Conservation (phyloP, 495 filamentous ascomycete species). For the Xylaria sp. region DNA sequence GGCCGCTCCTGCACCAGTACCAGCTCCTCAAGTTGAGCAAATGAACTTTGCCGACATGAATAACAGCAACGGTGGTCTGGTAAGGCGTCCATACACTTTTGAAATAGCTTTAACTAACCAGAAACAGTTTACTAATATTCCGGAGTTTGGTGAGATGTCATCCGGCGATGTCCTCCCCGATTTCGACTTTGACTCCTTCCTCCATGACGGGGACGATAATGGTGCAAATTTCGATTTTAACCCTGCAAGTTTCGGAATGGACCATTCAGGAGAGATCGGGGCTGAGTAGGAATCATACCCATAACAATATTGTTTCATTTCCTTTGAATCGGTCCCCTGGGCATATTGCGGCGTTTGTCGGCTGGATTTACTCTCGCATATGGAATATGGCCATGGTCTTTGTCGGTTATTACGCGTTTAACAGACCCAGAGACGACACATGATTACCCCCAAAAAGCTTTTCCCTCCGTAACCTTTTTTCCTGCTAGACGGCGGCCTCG, state of each 20-base stretch:
- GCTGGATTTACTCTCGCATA: slow-evolving; percentile 44
- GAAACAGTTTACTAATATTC: slow-evolving; percentile 37
- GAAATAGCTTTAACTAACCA: slow-evolving; percentile 4
- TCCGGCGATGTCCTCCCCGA: slow-evolving; percentile 76
- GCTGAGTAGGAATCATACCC: slow-evolving; percentile 49
- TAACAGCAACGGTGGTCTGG: slow-evolving; percentile 38
- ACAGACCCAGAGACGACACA: slow-evolving; percentile 40
- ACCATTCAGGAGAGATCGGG: slow-evolving; percentile 54
- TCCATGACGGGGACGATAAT: slow-evolving; percentile 61
- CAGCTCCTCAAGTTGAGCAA: slow-evolving; percentile 55
- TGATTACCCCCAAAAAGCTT: slow-evolving; percentile 37
- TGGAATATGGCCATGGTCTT: slow-evolving; percentile 41
- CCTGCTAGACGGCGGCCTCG: slow-evolving; percentile 33
- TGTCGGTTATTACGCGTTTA: slow-evolving; percentile 35
- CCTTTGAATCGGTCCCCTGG: slow-evolving; percentile 29
- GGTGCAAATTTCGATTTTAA: slow-evolving; percentile 54
- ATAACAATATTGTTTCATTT: slow-evolving; percentile 26
- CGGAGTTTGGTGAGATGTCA: slow-evolving; percentile 70
- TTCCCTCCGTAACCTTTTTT: slow-evolving; percentile 24
- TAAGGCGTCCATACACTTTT: slow-evolving; percentile 33
- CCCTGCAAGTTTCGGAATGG: slow-evolving; percentile 48
- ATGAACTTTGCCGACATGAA: slow-evolving; percentile 46
- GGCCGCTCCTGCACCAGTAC: slow-evolving; percentile 55
- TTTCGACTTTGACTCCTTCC: slow-evolving; percentile 96
- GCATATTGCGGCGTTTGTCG: slow-evolving; percentile 44